Base-by-base conservation (phyloP, 2,329 filamentous ascomycete species). In the Paracorniculantispora psalliotae region DNA sequence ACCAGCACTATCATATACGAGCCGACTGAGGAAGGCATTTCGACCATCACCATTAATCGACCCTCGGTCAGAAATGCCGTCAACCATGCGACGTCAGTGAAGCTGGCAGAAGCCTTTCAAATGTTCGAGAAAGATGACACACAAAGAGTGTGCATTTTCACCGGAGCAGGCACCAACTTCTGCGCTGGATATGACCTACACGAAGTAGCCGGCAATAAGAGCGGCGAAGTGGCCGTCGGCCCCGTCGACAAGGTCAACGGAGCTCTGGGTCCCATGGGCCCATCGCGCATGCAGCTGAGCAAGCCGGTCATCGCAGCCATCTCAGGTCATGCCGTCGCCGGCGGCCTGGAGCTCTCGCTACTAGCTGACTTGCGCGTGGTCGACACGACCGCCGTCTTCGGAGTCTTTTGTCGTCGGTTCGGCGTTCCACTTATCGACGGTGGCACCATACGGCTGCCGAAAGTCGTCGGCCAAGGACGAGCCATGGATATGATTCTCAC, bases 401-500 rank as follows among this genome's bases (percentile, higher is more conserved):
- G 81, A 2, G 76, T 85, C 3, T 84, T 83, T 63, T 83, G 79
- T 66, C 73, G 82, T 2, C 74, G 80, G 2, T 81, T 65, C 12
- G 67, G 67, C 9, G 66, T 68, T 1, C 66, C 67, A 4, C 63
- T 69, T 19, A 66, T 67, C 13, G 81, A 73, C 39, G 71, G 68
- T 6, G 81, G 81, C 1, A 83, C 81, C 0, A 79, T 83, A 0
- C 75, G 81, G 1, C 67, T 83, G 6, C 79, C 78, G 59, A 73
- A 73, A 1, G 72, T 82, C 47, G 68, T 84, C 23, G 81, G 82
- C 0, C 70, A 84, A 1, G 79, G 80, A 0, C 66, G 79, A 2
- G 81, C 82, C 0, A 61, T 84, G 57, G 82, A 84, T 66, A 79
- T 84, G 76, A 81, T 84, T 17, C 69, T 85, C 5, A 84, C 82